Base-by-base conservation (phyloP, 2,329 filamentous ascomycete species). In the Ceratocystis albifundus region DNA sequence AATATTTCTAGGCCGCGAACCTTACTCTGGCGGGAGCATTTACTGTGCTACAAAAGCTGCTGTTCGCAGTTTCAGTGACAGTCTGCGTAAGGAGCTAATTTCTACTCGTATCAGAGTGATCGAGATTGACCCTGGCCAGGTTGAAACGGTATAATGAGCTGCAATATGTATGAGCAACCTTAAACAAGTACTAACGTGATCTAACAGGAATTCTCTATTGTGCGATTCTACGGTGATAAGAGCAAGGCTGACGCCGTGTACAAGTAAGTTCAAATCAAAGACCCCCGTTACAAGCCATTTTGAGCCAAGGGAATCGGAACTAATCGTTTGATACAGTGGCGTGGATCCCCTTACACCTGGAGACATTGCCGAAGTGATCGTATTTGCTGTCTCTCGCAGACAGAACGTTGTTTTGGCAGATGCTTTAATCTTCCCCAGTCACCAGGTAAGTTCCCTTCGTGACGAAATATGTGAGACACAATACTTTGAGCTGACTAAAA, bases 1-100 rank as follows among this genome's bases (percentile, higher is more conserved):
- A 1, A 5, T 62, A 12, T 53, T 32, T 22, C n/a, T 30, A 75
- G 76, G 90, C 36, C 83, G 91, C 57, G 91, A 96, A 71, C 83
- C 89, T 10, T 96, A 96, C 75, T 80, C 85, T 0, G 90, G 90
- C 62, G 92, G 92, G 32, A 86, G 86, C 74, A 95, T 96, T 73
- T 96, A 96, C 81, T 96, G 92, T 75, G 90, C 91, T 0, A 92
- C 89, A 68, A 96, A 96, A 77, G 90, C 91, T 22, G 92, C 92
- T 1, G 88, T 96, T 66, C 84, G 88, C 71, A 88, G 82, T 70
- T 96, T 96, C 77, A 91, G 89, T 0, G 90, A 96, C 66, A 82
- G 87, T 10, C 76, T 96, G 74, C 82, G 92, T 70, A 89, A 86
- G 74, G 92, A 96, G 77, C 81, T 95, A 68, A 87, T 96, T 70